A percentile compares a stretch with the other conserved stretches of the same genome.
Conservation (phyloP, 2,329 filamentous ascomycete species). For the Didymella exigua region DNA sequence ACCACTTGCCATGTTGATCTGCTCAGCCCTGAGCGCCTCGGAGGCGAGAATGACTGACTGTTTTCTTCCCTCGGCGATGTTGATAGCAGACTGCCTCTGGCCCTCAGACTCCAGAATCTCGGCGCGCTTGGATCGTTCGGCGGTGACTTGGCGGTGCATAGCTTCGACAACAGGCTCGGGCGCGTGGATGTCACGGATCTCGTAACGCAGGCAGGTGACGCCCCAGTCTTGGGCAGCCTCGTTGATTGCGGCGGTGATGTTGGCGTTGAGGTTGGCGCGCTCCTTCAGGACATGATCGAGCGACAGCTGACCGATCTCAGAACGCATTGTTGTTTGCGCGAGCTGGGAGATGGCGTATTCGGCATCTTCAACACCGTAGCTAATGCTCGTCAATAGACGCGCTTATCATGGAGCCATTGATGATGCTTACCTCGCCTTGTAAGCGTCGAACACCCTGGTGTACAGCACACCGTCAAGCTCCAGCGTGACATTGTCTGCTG, state of each 20-base stretch:
- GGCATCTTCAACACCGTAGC: conserved; percentile 97
- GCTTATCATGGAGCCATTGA: neutral
- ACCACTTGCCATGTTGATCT: conserved; percentile 91
- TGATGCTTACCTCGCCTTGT: conserved; percentile 80
- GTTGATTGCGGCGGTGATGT: conserved; percentile 99
- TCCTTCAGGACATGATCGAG: conserved; percentile 98
- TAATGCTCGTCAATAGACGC: conserved; percentile 48
- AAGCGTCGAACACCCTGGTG: conserved; percentile 95
- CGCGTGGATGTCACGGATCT: conserved; percentile 97
- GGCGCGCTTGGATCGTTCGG: conserved; percentile 94
- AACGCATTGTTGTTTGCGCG: conserved; percentile 98
- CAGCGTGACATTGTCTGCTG: conserved; percentile 95
- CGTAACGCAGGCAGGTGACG: conserved; percentile 92
- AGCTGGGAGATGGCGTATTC: conserved; percentile 98
- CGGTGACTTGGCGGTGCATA: conserved; percentile 98
- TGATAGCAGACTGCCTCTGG: conserved; percentile 96
- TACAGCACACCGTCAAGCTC: conserved; percentile 96
- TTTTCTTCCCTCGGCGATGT: conserved; percentile 97
- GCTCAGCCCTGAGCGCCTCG: conserved; percentile 85
- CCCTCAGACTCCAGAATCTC: conserved; percentile 98
- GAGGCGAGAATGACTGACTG: conserved; percentile 96
- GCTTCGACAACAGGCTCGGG: conserved; percentile 91
- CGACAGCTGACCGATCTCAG: conserved; percentile 93
- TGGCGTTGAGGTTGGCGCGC: conserved; percentile 91
- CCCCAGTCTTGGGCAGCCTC: conserved; percentile 97